Conservation (phyloP, 805 yeast genomes). For the Candida saitoana region DNA sequence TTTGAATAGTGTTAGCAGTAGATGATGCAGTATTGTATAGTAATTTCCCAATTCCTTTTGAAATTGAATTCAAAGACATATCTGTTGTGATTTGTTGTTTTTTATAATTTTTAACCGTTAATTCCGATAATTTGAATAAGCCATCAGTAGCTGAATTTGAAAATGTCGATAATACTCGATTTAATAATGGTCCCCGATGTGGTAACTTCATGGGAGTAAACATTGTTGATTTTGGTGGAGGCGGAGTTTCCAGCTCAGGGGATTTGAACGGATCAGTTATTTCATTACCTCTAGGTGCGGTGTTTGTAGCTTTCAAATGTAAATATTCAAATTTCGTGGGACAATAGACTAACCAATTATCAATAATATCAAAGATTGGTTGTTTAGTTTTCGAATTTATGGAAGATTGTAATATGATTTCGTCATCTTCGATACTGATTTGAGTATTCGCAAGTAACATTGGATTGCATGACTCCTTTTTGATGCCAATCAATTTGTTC, state of each 20-base stretch:
- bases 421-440: conserved; percentile 14
- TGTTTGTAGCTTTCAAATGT: conserved; percentile 21
- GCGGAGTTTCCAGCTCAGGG: neutral
- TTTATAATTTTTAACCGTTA: conserved; percentile 24
- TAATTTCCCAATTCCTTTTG: conserved; percentile 29
- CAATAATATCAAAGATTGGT: conserved; percentile 48
- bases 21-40: conserved; percentile 31
- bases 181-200: conserved; percentile 43
- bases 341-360: conserved; percentile 46
- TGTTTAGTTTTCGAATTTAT: conserved; percentile 20
- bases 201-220: conserved; percentile 47
- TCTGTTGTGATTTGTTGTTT: conserved; percentile 3
- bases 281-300: conserved; percentile 2
- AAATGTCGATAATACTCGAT: conserved; percentile 44
- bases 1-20: conserved; percentile 22
- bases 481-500: conserved; percentile 14
- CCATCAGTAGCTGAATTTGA: conserved; percentile 54
- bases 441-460: conserved; percentile 12
- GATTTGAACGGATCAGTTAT: conserved; percentile 3
- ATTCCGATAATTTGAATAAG: conserved; percentile 43
- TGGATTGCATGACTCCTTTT: conserved; percentile 21
- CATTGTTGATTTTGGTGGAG: conserved; percentile 7
- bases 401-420: conserved; percentile 28
- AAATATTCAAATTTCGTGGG: conserved; percentile 37
- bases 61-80: conserved; percentile 21